These are phyloP conservation scores for Carallia brachiata DNA, from an alignment of 345 rosid genomes.

Conservation along the genomic window DNA sequence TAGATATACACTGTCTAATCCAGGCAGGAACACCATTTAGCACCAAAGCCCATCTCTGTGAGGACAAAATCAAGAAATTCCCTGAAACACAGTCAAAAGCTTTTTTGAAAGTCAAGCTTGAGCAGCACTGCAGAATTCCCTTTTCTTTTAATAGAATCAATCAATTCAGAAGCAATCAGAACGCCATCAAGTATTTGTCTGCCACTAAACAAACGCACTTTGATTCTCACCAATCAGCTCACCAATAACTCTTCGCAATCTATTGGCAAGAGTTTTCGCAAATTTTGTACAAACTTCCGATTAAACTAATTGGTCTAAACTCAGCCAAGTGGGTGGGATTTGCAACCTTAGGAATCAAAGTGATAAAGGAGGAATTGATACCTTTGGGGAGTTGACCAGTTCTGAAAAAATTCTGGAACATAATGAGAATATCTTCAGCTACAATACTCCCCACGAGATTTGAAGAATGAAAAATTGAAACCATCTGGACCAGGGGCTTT, in stretches of 20 bases:
- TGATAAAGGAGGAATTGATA: neutral
- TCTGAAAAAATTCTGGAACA: neutral
- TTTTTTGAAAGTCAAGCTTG: neutral
- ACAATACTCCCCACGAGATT: neutral
- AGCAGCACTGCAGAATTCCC: neutral
- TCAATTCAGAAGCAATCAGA: neutral
- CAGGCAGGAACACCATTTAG: neutral
- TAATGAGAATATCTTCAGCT: neutral
- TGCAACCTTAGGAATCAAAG: neutral
- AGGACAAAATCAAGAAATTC: neutral
- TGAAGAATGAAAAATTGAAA: neutral
- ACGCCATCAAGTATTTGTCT: neutral
- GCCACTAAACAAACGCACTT: neutral
- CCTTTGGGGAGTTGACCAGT: neutral
- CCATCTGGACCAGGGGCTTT: neutral
- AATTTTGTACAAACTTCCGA: neutral
- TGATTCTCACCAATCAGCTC: neutral
- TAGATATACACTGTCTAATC: neutral
- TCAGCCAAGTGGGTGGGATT: neutral
- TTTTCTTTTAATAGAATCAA: fast-evolving
- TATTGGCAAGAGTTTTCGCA: neutral
- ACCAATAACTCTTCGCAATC: neutral
- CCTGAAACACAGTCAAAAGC: neutral
- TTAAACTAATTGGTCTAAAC: neutral
- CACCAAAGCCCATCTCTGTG: neutral